phyloP scores from a whole-genome alignment of 352 stramenopile genomes.

The Phytopythium oedochilum region DNA sequence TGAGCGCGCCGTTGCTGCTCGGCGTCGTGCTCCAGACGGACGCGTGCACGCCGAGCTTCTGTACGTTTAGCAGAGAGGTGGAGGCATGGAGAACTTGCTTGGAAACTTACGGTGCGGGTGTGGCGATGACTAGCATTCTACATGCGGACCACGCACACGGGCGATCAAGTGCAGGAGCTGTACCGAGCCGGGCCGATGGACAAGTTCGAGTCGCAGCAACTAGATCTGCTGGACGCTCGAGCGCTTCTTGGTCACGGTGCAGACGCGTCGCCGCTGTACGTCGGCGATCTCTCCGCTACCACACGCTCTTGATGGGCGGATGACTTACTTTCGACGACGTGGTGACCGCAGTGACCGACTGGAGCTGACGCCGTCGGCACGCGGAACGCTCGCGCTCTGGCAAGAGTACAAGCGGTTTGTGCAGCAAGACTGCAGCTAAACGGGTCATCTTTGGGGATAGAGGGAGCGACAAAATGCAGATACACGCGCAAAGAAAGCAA shows the following conservation, averaged over 20 bases:
- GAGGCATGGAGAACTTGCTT: background rate
- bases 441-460: background rate
- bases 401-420: slow-evolving; percentile 25
- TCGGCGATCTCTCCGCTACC: background rate
- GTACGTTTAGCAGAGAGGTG: slow-evolving; percentile 17
- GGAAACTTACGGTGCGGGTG: no score
- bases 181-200: slow-evolving; percentile 42
- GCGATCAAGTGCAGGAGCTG: slow-evolving; percentile 27
- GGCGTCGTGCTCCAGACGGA: slow-evolving; percentile 65
- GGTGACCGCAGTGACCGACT: slow-evolving; percentile 22
- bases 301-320: no score
- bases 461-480: background rate
- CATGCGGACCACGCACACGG: slow-evolving; percentile 31
- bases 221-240: slow-evolving; percentile 36
- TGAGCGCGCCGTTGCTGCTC: slow-evolving; percentile 51
- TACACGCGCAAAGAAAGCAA: background rate
- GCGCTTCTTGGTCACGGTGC: slow-evolving; percentile 18
- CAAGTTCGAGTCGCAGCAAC: slow-evolving; percentile 53
- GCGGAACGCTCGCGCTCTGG: slow-evolving; percentile 39
- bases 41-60: slow-evolving; percentile 75
- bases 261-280: slow-evolving; percentile 23
- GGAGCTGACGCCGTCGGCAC: slow-evolving; percentile 40
- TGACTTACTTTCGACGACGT: no score
- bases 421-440: slow-evolving; percentile 10
- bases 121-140: slow-evolving; percentile 38